These are phyloP conservation scores for Toxoplasma gondii DNA, from an alignment of 169 alveolate genomes.

Conservation along the genomic window DNA sequence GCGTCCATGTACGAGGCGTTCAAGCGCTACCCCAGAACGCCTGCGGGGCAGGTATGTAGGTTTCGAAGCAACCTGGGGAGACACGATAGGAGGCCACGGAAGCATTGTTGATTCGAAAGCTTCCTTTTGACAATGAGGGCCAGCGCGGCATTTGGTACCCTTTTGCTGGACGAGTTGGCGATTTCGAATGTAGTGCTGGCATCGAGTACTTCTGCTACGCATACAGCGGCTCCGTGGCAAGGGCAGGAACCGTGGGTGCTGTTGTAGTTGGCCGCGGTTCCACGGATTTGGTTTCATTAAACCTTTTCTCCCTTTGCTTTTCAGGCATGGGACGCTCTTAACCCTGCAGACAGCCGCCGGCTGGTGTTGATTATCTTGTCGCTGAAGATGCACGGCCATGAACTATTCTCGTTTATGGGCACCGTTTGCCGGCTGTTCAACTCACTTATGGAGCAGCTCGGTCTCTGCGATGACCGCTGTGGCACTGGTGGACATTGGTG, in stretches of 20 bases:
- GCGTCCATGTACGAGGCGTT: slow-evolving; percentile 52
- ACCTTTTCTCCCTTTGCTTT: not conserved
- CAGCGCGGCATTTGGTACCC: too few species aligned
- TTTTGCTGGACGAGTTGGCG: not conserved
- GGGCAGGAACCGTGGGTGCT: too few species aligned
- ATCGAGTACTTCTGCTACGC: not conserved
- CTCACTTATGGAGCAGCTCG: not conserved
- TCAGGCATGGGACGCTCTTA: slow-evolving; percentile 54
- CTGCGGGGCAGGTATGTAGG: slow-evolving; percentile 37
- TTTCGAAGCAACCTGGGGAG: not conserved
- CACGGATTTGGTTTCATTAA: too few species aligned
- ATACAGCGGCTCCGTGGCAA: too few species aligned
- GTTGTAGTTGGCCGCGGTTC: too few species aligned
- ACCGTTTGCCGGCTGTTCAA: slow-evolving; percentile 20
- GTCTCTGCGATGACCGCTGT: not conserved
- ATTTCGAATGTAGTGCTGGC: not conserved
- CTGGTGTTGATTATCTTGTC: slow-evolving; percentile 36
- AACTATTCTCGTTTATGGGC: slow-evolving; percentile 12
- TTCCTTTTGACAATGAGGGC: not conserved
- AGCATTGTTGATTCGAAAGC: not conserved
- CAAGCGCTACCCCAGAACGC: slow-evolving; percentile 41
- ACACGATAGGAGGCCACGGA: not conserved
- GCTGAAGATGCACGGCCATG: slow-evolving; percentile 25
- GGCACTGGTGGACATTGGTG: not conserved
- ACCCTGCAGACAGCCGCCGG: slow-evolving; percentile 61